These are phyloP conservation scores for Rhododendron griersonianum DNA, from an alignment of 148 eudicot genomes.

Conservation along the genomic window DNA sequence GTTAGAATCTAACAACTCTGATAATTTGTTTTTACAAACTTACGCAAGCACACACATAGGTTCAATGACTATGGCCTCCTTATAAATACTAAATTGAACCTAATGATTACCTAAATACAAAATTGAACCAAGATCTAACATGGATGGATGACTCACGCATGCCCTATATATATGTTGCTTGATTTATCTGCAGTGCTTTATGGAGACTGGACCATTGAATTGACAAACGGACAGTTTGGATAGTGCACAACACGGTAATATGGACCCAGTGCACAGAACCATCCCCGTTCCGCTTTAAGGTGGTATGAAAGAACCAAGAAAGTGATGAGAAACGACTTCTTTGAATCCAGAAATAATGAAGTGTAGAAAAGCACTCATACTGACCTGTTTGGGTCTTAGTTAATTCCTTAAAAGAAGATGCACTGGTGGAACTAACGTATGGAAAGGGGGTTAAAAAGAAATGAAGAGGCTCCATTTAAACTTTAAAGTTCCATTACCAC, in stretches of 20 bases:
- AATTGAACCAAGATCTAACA: background rate
- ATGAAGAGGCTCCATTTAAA: background rate
- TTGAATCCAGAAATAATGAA: background rate
- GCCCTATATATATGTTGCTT: background rate
- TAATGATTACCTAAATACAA: background rate
- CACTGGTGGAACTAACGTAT: background rate
- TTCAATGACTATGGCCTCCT: background rate
- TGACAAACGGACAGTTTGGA: too few species aligned
- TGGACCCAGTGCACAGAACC: too few species aligned
- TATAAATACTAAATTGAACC: background rate
- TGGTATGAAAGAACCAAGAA: background rate
- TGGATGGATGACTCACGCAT: background rate
- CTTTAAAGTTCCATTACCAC: slow-evolving; percentile 7
- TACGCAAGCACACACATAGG: background rate
- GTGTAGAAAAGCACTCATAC: background rate
- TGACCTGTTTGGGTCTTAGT: background rate
- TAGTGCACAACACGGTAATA: too few species aligned
- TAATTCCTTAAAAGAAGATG: slow-evolving; percentile 2
- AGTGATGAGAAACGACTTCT: background rate
- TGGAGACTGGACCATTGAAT: too few species aligned
- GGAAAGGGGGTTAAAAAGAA: background rate
- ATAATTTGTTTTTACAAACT: too few species aligned
- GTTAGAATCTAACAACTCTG: background rate
- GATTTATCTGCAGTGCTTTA: background rate
- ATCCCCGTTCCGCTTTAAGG: too few species aligned